Evolutionary conservation across 1,139 yeast species (phyloP), one percentile per base, ranked within the genome.

Genomic region (Hyphopichia pseudoburtonii): DNA sequence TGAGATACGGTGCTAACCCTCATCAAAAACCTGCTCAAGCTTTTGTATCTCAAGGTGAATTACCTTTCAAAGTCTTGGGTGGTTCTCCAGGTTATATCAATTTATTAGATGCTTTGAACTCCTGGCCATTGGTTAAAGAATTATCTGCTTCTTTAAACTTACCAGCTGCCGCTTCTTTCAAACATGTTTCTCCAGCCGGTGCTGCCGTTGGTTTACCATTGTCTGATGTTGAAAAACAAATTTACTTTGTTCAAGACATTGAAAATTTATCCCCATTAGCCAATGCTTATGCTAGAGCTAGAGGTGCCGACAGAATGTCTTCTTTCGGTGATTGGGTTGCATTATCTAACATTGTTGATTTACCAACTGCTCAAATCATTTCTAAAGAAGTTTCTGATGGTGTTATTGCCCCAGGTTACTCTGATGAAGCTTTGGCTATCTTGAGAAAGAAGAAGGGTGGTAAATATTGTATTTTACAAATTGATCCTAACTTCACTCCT

Each of bases 301-400:
- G 98, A 70, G 98, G 98, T 64, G 98, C 98, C 50, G 98, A 92
- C 71, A 85, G 98, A 77, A 92, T 92, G 98, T 89, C 97, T 11
- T 87, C 96, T 12, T 92, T 92, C 60, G 98, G 98, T 61, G 98
- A 92, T 70, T 92, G 90, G 77, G 92, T 92, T 58, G 98, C 98
- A 38, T 76, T 92, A 48, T 88, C 97, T 44, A 90, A 90, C 74
- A 87, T 86, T 66, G 98, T 92, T 48, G 98, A 92, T 64, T 73
- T 86, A 41, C 90, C 97, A 60, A 92, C 98, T 42, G 98, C 98
- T 40, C 86, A 86, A 67, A 92, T 92, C 67, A 92, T 92, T 62
- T 86, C 97, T 42, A 88, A 87, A 69, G 98, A 92, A 73, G 98
- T 92, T 32, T 84, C 95, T 31, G 98, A 92, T 62, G 98, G 98